Base-by-base conservation (phyloP, 2,329 filamentous ascomycete species). In the Ophiostoma sp. region DNA sequence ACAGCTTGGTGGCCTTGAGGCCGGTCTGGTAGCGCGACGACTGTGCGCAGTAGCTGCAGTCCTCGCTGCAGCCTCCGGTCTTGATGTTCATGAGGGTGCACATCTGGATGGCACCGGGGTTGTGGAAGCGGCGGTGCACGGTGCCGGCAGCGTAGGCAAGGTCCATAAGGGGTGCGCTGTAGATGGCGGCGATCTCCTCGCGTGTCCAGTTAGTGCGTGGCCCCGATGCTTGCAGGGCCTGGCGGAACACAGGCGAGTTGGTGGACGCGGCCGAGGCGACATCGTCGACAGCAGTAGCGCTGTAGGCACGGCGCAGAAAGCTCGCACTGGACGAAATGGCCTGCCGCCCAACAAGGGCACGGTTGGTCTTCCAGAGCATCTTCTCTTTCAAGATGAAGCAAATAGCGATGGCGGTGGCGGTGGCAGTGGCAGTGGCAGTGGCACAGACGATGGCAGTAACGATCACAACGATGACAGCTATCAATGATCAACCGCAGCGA, bases 81-180 rank as follows among this genome's bases (percentile, higher is more conserved):
- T 97, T 97, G 82, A 97, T 97, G 82, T 96, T 96, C 91, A 96
- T 96, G 69, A 97, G 83, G 0, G 93, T 97, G 81, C 93, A 97
- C 79, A 96, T 89, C 79, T 97, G 93, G 71, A 97, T 91, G 41
- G 91, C 88, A 64, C 88, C 83, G 6, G 93, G 91, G 75, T 91
- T 85, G 79, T 96, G 93, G 81, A 96, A 96, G 74, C 89, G 89
- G 63, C 92, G 88, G 79, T 97, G 93, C 69, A 96, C 52, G 5
- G 66, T 65, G 55, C 66, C 68, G 3, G 66, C 66, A 11, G 68
- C 66, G 47, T 66, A 52, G 11, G 68, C 66, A 9, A 69, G 63
- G 27, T 67, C 68, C 52, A 68, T 55, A 18, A 68, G 66, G 42
- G 66, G 66, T 27, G 68, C 64, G 36, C 66, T 55, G 66, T 67